phyloP scores from a whole-genome alignment of 1,284 basidiomycete species.

The Sporisorium exsertum region DNA sequence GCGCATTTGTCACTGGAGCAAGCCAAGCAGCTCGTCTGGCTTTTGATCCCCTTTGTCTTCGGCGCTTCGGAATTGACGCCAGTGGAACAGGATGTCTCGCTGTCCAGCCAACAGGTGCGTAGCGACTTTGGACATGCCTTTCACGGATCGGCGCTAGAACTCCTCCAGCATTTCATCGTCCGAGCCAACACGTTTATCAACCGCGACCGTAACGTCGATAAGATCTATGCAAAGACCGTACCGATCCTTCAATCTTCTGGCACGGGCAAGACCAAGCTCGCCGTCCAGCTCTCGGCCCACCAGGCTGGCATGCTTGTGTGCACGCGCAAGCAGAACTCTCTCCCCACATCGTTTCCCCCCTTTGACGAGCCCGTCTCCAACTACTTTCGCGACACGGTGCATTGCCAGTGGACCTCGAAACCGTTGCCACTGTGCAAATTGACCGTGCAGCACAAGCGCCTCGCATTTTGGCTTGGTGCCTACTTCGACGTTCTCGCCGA shows the following conservation, averaged over 20 bases:
- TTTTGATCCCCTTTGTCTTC: too few species aligned
- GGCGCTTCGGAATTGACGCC: too few species aligned
- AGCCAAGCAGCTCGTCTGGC: too few species aligned
- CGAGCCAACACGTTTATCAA: neutral
- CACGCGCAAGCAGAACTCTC: conserved; percentile 1
- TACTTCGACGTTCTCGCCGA: neutral
- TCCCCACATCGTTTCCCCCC: neutral
- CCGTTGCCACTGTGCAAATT: too few species aligned
- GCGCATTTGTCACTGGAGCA: too few species aligned
- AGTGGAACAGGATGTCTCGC: too few species aligned
- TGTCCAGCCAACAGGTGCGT: too few species aligned
- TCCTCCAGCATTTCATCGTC: neutral
- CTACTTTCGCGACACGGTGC: neutral
- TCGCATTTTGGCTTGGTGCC: neutral
- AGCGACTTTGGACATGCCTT: neutral
- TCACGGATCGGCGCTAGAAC: neutral
- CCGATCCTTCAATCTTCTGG: conserved; percentile 15
- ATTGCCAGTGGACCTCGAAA: too few species aligned
- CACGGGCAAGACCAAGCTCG: conserved; percentile 19
- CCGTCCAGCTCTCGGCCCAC: too few species aligned
- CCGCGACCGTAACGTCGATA: too few species aligned
- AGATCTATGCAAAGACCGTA: conserved; percentile 10
- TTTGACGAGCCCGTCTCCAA: neutral
- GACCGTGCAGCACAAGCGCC: neutral
- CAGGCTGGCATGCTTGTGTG: conserved; percentile 16